Percentiles rank a stretch among this genome's conserved stretches.
phyloP scores from a whole-genome alignment of 306 rosid genomes.

The Prunus armeniaca region DNA sequence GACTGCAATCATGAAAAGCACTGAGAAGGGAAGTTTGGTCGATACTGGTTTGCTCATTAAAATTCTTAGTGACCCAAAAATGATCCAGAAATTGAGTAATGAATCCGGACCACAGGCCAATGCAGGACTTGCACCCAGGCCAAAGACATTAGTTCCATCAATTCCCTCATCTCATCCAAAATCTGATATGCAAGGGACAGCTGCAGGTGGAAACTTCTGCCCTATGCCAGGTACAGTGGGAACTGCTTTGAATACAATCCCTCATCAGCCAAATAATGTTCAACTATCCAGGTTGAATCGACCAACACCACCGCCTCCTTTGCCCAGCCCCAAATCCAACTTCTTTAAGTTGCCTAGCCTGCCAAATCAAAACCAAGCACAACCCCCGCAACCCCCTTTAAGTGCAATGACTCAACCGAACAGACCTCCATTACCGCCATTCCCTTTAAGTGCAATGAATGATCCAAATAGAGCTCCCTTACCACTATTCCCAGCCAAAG shows the following conservation, averaged over 20 bases:
- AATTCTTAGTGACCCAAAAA: constrained; percentile 55
- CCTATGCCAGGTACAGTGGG: constrained; percentile 21
- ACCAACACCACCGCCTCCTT: not conserved
- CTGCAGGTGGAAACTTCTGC: constrained; percentile 9
- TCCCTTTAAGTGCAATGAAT: constrained; percentile 14
- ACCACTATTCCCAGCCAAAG: not conserved
- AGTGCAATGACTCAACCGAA: constrained; percentile 23
- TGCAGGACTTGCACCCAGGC: constrained; percentile 12
- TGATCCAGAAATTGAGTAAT: constrained; percentile 49
- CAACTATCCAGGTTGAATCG: constrained; percentile 26
- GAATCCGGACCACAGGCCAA: constrained; percentile 15
- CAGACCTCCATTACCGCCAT: constrained; percentile 3
- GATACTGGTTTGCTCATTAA: constrained; percentile 57
- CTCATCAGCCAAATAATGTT: constrained; percentile 22
- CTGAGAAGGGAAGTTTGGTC: constrained; percentile 49
- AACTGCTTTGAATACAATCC: constrained; percentile 15
- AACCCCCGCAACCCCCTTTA: constrained; percentile 18
- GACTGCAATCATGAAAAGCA: constrained; percentile 40
- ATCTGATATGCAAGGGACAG: constrained; percentile 17
- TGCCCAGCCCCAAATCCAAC: constrained; percentile 21
- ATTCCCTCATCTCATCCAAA: constrained; percentile 20
- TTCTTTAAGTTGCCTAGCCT: constrained; percentile 14
- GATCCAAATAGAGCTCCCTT: constrained; percentile 23
- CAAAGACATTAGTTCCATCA: constrained; percentile 17
- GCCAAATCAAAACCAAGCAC: constrained; percentile 11